Conservation (phyloP, 208 protist species). For the Kentomonas sorsogonicus region DNA sequence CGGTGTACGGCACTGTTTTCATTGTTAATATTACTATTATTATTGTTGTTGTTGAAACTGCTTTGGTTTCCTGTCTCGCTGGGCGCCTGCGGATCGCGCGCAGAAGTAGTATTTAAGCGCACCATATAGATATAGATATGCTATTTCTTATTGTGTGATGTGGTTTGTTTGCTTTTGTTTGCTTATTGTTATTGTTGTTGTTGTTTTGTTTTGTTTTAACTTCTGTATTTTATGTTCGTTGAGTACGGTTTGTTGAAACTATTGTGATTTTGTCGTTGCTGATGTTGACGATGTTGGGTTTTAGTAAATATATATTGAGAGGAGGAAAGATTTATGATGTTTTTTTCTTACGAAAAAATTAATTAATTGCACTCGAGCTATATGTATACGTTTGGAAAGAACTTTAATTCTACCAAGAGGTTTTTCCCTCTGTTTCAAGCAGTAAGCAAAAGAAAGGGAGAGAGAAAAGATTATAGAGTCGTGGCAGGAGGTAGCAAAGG, state of each 20-base stretch:
- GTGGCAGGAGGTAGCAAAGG: neutral
- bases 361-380: neutral
- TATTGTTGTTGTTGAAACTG: neutral
- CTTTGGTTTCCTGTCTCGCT: too few relatives aligned
- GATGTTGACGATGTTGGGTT: too few relatives aligned
- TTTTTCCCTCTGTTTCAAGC: neutral
- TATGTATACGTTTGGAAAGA: neutral
- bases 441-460: neutral
- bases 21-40: slow-evolving; percentile 2
- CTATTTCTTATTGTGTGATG: neutral
- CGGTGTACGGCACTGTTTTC: slow-evolving; percentile 22
- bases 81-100: too few relatives aligned
- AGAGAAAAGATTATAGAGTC: neutral
- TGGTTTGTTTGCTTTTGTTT: neutral
- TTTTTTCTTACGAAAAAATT: neutral
- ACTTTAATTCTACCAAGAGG: neutral
- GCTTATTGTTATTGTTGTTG: neutral
- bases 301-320: neutral
- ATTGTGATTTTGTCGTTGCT: too few relatives aligned
- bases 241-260: too few relatives aligned
- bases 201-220: neutral
- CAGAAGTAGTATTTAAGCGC: neutral
- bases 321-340: neutral
- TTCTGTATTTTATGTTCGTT: neutral
- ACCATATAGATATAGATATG: neutral